Evolutionary conservation across 2,329 filamentous ascomycete genomes (phyloP), one percentile per base, ranked within the genome.

Genomic region (Immersiporthe knoxdaviesiana): DNA sequence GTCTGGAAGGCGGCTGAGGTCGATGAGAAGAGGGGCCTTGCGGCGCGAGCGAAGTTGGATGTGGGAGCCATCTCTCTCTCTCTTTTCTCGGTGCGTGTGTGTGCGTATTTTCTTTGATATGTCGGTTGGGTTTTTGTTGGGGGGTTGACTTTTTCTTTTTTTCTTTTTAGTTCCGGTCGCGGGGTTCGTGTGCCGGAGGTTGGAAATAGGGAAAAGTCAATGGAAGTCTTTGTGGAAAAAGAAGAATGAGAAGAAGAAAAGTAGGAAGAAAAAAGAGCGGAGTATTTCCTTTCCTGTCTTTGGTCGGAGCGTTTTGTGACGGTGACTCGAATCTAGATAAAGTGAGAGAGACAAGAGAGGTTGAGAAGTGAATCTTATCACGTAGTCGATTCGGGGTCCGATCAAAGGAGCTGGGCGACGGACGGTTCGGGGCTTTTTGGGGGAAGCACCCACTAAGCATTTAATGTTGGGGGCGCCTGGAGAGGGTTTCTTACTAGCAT

Each of bases 1-100:
- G 86, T 81, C 79, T 86, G 83, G 79, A 82, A 76, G 74, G 79
- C 83, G 78, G 81, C 83, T 75, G 84, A 84, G 77, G 81, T 81
- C 77, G 86, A 84, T 77, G 84, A 84, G 82, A 88, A 84, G 74
- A 84, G 78, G 65, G 86, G 87, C 76, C 86, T 84, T 77, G 84
- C 80, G 75, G 84, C 83, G 79, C 84, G 84, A 81, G 86, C 80
- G 76, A 88, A 77, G 76, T 79, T 82, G 54, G 84, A 80, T 73
- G 83, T 72, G 41, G 74, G 72, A 64, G 74, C 64, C 74, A 75
- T 76, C 27, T 70, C 32, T 60, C 3, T 60, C 4, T 59, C 21
- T 39, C 39, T 14, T 41, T 35, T 30, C 39, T 24, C n/a, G n/a
- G n/a, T 35, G 4, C 35, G 3, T 35, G 4, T 35, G 3, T 8